Conservation (phyloP, 192 early-diverging fungal genomes). For the Jimgerdemannia lactiflua region DNA sequence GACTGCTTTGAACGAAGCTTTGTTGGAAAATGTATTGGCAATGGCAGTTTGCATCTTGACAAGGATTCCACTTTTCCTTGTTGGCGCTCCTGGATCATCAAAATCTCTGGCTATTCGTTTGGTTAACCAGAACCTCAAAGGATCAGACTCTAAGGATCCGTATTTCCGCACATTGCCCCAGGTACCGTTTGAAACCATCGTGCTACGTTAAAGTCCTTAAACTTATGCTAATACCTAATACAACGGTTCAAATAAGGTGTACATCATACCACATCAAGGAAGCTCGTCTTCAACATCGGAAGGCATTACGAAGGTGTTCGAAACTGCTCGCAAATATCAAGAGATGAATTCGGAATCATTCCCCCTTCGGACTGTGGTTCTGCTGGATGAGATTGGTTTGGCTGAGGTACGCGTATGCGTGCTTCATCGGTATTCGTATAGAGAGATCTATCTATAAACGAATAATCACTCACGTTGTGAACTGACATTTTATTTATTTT, state of each 20-base stretch:
- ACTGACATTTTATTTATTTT: background rate
- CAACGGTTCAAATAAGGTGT: background rate
- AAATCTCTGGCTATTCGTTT: conserved; percentile 3
- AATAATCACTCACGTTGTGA: background rate
- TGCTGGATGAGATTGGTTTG: conserved; percentile 11
- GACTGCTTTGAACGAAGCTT: conserved; percentile 12
- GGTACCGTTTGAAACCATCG: background rate
- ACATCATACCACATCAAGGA: conserved; percentile 17
- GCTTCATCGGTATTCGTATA: background rate
- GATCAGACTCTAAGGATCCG: conserved; percentile 10
- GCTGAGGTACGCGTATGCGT: background rate
- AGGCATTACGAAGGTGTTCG: conserved; percentile 11
- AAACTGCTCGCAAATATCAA: conserved; percentile 8
- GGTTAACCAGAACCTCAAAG: background rate
- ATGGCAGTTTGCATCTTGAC: conserved; percentile 19
- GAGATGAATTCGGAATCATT: conserved; percentile 3
- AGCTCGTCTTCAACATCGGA: conserved; percentile 14
- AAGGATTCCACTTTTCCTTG: conserved; percentile 17
- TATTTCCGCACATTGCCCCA: conserved; percentile 14
- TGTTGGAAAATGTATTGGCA: conserved; percentile 12
- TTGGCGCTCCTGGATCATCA: conserved; percentile 12
- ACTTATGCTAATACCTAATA: background rate
- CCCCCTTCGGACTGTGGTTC: conserved; percentile 5
- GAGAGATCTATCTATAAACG: background rate
- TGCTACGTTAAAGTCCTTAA: background rate